phyloP scores from a whole-genome alignment of 2,329 filamentous ascomycete genomes.

The Sordariomycetes sp. region DNA sequence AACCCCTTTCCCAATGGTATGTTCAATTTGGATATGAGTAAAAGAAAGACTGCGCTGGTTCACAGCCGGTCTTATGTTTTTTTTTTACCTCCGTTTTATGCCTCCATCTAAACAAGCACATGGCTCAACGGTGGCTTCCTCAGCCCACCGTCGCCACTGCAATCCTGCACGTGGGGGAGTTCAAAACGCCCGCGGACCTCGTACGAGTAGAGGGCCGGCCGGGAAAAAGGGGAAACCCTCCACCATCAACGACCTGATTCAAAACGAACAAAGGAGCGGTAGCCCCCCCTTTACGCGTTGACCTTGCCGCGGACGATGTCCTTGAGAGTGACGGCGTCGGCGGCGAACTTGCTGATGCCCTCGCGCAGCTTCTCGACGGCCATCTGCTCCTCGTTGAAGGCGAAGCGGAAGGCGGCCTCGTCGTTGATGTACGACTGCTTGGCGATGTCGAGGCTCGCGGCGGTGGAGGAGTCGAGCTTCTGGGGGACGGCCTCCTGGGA shows the following conservation, averaged over 20 bases:
- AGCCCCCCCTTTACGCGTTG: slow-evolving; percentile 22
- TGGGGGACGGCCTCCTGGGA: slow-evolving; percentile 71
- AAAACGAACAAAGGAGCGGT: neutral
- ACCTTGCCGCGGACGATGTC: slow-evolving; percentile 84
- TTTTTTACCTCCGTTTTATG: neutral
- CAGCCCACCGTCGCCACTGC: too few relatives aligned
- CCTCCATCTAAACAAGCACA: neutral
- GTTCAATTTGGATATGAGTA: neutral
- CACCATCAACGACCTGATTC: neutral
- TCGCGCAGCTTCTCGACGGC: slow-evolving; percentile 98
- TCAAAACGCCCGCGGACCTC: neutral
- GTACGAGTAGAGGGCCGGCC: neutral
- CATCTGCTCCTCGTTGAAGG: slow-evolving; percentile 99
- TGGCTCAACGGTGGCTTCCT: neutral
- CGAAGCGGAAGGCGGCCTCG: slow-evolving; percentile 90
- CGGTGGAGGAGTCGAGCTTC: slow-evolving; percentile 73
- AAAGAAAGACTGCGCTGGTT: neutral
- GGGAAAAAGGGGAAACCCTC: neutral
- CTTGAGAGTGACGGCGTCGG: slow-evolving; percentile 91
- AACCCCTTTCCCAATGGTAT: neutral
- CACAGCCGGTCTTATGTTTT: neutral
- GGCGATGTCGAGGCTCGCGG: slow-evolving; percentile 60
- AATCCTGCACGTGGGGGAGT: too few relatives aligned
- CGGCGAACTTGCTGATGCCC: slow-evolving; percentile 98
- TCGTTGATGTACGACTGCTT: slow-evolving; percentile 87